Conservation (phyloP, 75 land plant species). For the Sequoiadendron giganteum region DNA sequence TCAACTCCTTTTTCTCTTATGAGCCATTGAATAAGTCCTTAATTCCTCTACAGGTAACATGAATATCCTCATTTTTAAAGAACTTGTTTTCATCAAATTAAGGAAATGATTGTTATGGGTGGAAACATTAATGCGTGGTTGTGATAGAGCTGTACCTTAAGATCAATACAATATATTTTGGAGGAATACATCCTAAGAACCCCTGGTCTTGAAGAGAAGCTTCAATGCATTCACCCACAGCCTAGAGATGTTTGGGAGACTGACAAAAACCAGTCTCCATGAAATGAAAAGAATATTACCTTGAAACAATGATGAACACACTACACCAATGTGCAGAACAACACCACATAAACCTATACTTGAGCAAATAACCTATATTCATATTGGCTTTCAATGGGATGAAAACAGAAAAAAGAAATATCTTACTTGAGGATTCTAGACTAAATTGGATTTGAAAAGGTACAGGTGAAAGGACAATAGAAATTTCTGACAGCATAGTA, state of each 20-base stretch:
- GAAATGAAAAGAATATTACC: neutral
- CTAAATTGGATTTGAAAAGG: neutral
- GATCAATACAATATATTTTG: neutral
- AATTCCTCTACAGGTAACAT: neutral
- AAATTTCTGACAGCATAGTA: neutral
- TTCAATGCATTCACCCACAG: neutral
- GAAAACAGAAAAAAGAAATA: neutral
- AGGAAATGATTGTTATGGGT: neutral
- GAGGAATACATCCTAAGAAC: neutral
- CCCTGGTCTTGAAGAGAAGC: neutral
- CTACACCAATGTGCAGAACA: neutral
- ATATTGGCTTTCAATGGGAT: neutral
- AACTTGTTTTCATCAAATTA: neutral
- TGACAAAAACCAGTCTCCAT: neutral
- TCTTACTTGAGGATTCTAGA: neutral
- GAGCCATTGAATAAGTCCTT: neutral
- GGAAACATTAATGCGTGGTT: neutral
- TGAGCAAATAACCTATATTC: neutral
- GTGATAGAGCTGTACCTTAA: neutral
- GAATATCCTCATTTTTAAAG: neutral
- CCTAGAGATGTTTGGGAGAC: neutral
- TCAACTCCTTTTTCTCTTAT: slow-evolving; percentile 1
- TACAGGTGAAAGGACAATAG: neutral
- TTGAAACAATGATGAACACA: neutral
- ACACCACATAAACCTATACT: neutral